Evolutionary conservation across 768 basidiomycete genomes (phyloP), one percentile per base, ranked within the genome.

Genomic region (Amanita fuliginea): DNA sequence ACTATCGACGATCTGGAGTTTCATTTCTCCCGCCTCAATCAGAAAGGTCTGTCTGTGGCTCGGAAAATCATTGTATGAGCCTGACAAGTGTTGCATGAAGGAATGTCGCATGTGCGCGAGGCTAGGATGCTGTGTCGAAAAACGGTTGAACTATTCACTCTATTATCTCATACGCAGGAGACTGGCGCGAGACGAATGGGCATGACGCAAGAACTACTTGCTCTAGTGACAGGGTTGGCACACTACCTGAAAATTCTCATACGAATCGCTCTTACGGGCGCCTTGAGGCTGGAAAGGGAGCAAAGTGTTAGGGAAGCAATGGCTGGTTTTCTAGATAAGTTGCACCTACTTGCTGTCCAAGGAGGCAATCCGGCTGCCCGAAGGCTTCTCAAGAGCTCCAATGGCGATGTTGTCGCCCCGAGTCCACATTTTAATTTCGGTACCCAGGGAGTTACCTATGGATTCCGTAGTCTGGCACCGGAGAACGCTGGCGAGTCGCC

Each of bases 221-320:
- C 94, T 14, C 81, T 99, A 42, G 96, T 99, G 54, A 99, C 96
- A 0, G 95, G 96, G n/a, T 75, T 99, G 32, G 96, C 96, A 4
- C 96, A 99, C 67, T 98, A 99, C 67, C 83, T 99, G 62, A 99
- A 99, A 72, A 98, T 99, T 67, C 81, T 99, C 47, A 99, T 99
- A 55, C 86, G 96, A 45, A 98, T 99, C 54, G 93, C 96, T 2
- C 73, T 99, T 41, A 97, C 96, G 0, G 94, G 93, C 5, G 90
- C 93, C 4, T 76, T 99, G 53, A 97, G 92, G 67, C 75, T 99
- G 28, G 96, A 99, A 67, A 76, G 93, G 51, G 96, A 99, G 60
- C 80, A 89, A 59, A 77, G 76, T 51, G 80, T 87, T 42, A 72
- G 77, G 37, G 83, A 86, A 51, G 92, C 93, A 1, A 87, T 98